phyloP scores from a whole-genome alignment of 208 protist genomes.

The Leishmania mexicana region DNA sequence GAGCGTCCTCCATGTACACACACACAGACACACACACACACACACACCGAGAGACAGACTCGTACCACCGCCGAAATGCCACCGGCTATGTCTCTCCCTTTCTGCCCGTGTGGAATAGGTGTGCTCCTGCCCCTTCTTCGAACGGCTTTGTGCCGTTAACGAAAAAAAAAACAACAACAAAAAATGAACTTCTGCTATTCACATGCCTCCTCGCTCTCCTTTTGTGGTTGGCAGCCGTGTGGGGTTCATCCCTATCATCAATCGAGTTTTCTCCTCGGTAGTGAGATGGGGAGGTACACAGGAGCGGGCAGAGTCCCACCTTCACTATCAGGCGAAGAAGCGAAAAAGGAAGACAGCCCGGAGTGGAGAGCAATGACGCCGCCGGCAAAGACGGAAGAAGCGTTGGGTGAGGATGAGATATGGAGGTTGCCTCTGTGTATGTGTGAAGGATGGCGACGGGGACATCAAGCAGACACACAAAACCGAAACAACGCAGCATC shows the following conservation, averaged over 20 bases:
- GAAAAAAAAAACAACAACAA: too few species aligned
- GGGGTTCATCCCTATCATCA: neutral
- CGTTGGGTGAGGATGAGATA: neutral
- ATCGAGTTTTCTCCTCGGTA: neutral
- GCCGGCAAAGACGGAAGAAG: neutral
- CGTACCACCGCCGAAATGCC: neutral
- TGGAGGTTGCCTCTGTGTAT: neutral
- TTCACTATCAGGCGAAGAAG: neutral
- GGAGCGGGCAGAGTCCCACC: neutral
- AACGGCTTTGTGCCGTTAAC: neutral
- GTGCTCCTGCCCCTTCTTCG: neutral
- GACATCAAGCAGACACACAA: neutral
- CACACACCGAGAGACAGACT: neutral
- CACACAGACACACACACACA: neutral
- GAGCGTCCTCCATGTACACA: neutral
- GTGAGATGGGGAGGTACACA: slow-evolving; percentile 2
- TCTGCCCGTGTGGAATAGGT: neutral
- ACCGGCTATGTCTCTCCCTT: neutral
- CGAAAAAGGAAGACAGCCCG: slow-evolving; percentile 2
- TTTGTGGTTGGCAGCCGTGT: neutral
- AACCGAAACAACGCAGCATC: neutral
- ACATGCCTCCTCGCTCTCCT: neutral
- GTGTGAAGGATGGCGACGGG: neutral
- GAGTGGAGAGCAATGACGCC: neutral
- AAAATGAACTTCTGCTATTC: neutral